Conservation (phyloP, 2,329 filamentous ascomycete species). For the Aspergillus persii region DNA sequence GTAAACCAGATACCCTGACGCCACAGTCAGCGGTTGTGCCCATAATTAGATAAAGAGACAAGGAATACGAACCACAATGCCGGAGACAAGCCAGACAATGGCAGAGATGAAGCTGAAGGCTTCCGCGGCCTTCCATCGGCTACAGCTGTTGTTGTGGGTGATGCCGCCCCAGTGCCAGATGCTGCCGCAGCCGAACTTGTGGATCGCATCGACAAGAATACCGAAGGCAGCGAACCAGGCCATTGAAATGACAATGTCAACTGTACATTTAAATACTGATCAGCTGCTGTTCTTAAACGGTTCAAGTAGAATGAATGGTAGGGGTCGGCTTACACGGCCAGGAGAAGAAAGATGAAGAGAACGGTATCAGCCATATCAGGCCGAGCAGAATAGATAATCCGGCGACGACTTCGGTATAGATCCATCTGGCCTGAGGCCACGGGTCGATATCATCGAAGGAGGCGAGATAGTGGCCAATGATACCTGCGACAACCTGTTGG, state of each 20-base stretch:
- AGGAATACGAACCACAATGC: constrained; percentile 48
- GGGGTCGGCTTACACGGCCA: constrained; percentile 53
- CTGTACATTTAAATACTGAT: constrained; percentile 24
- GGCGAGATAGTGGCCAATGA: constrained; percentile 66
- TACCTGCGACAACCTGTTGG: constrained; percentile 58
- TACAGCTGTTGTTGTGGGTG: constrained; percentile 53
- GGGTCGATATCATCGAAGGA: constrained; percentile 44
- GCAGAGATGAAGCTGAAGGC: constrained; percentile 72
- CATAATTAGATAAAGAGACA: not conserved
- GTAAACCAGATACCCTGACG: constrained; percentile 37
- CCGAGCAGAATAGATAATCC: constrained; percentile 66
- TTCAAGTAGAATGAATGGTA: not conserved
- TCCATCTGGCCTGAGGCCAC: constrained; percentile 63
- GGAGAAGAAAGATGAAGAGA: constrained; percentile 64
- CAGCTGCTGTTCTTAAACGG: not conserved
- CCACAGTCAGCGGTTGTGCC: not conserved
- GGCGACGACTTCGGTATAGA: constrained; percentile 72
- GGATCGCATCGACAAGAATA: constrained; percentile 59
- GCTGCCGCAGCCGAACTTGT: constrained; percentile 53
- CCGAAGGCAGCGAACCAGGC: constrained; percentile 71
- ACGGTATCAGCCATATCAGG: constrained; percentile 71
- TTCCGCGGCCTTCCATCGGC: constrained; percentile 67
- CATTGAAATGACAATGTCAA: constrained; percentile 67
- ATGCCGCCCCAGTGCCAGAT: constrained; percentile 62
- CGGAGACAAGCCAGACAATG: constrained; percentile 67